These are phyloP conservation scores for Arachnomyces sp. DNA, from an alignment of 2,329 filamentous ascomycete genomes.

Conservation along the genomic window DNA sequence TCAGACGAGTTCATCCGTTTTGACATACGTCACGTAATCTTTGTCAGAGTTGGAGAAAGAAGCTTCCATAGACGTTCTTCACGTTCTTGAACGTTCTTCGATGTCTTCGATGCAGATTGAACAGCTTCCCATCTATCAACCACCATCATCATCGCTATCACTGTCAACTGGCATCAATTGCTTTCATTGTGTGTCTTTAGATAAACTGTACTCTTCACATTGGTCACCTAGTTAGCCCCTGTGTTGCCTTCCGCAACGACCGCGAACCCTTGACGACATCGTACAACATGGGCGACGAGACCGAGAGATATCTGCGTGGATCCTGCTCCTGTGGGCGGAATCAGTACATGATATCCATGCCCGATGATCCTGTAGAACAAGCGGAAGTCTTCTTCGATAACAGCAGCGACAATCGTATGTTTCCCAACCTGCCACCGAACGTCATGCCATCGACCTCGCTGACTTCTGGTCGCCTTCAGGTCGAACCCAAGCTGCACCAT, in stretches of 20 bases:
- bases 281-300: slow-evolving; percentile 9
- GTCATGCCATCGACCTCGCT: background rate
- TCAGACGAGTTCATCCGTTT: no score
- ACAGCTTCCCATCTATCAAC: no score
- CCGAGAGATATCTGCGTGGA: slow-evolving; percentile 55
- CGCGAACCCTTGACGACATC: no score
- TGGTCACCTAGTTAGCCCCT: background rate
- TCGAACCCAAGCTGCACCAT: slow-evolving; percentile 59
- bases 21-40: no score
- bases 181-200: background rate
- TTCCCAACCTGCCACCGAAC: slow-evolving; percentile 1
- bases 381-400: slow-evolving; percentile 71
- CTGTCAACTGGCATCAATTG: no score
- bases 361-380: slow-evolving; percentile 47
- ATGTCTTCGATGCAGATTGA: no score
- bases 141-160: no score
- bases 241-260: background rate
- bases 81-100: no score
- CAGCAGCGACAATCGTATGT: slow-evolving; percentile 63
- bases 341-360: slow-evolving; percentile 67
- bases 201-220: background rate
- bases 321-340: slow-evolving; percentile 82
- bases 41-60: no score
- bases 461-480: slow-evolving; percentile 33
- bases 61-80: no score